These are phyloP conservation scores for Trypanosoma platydactyli DNA, from an alignment of 208 protist genomes.

Conservation along the genomic window DNA sequence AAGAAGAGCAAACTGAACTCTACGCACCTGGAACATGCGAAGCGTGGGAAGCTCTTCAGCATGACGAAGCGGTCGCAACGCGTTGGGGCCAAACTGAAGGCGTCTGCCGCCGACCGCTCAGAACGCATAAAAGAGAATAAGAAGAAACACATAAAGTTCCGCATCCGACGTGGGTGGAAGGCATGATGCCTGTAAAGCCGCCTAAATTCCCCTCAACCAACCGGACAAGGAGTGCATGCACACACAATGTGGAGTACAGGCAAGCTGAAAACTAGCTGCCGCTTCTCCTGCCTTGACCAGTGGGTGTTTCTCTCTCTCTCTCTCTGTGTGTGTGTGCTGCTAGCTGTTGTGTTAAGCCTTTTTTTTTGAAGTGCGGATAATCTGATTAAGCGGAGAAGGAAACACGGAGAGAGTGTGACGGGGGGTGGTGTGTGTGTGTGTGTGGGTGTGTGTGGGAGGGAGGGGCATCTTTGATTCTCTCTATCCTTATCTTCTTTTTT, in stretches of 20 bases:
- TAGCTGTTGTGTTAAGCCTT: slow-evolving; percentile 7
- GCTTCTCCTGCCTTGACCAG: too few species aligned
- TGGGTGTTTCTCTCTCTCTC: neutral
- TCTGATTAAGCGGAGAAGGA: too few species aligned
- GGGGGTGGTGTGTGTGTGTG: too few species aligned
- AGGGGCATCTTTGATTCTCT: too few species aligned
- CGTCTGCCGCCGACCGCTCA: slow-evolving; percentile 70
- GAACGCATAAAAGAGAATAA: slow-evolving; percentile 85
- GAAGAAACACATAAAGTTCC: slow-evolving; percentile 94
- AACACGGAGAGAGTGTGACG: too few species aligned
- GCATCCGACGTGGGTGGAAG: slow-evolving; percentile 91
- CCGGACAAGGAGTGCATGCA: neutral
- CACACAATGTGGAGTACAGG: neutral
- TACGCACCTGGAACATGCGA: slow-evolving; percentile 83
- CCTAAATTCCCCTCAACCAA: neutral
- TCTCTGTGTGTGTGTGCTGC: slow-evolving; percentile 5
- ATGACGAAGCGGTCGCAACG: slow-evolving; percentile 90
- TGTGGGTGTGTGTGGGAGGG: too few species aligned
- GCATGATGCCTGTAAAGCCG: slow-evolving; percentile 39
- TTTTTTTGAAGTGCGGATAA: too few species aligned
- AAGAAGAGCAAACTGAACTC: slow-evolving; percentile 91
- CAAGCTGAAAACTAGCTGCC: too few species aligned
- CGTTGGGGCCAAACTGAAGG: slow-evolving; percentile 84
- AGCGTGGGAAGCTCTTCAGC: slow-evolving; percentile 88
- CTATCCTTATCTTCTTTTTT: too few species aligned